Evolutionary conservation across 257 asterid genomes (phyloP).

Genomic region (Capsicum chinense): DNA sequence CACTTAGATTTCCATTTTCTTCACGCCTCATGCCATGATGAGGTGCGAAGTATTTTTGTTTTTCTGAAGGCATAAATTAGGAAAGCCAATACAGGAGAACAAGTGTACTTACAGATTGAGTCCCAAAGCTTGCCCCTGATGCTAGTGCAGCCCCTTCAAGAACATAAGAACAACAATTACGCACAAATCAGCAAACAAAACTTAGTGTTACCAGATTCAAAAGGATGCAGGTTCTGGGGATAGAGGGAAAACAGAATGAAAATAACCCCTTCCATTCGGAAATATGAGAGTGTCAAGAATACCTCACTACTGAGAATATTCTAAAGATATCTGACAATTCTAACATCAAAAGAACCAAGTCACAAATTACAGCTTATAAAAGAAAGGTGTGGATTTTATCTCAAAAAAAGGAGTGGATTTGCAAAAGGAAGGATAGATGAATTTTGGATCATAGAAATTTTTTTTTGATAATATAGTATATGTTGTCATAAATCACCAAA

Average conservation of each 20-base stretch:
- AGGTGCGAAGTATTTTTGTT: neutral
- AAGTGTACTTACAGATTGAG: conserved; percentile 66
- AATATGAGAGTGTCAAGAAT: neutral
- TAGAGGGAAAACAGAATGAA: neutral
- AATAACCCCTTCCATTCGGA: neutral
- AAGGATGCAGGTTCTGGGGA: conserved; percentile 12
- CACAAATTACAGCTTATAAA: conserved; percentile 4
- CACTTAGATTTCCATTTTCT: neutral
- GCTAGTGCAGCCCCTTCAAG: conserved; percentile 71
- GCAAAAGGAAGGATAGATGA: too few species aligned
- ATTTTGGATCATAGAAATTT: too few species aligned
- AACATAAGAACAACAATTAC: conserved; percentile 34
- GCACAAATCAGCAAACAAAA: conserved; percentile 21
- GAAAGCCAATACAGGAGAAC: neutral
- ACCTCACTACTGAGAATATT: neutral
- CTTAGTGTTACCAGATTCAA: neutral
- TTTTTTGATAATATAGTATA: neutral
- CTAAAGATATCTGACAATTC: neutral
- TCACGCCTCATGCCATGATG: neutral
- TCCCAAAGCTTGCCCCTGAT: conserved; percentile 88
- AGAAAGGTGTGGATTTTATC: neutral
- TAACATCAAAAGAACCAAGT: neutral
- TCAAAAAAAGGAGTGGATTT: neutral
- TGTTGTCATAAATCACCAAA: neutral
- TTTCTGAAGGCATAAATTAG: neutral